Evolutionary conservation across 805 yeast genomes (phyloP), one percentile per base, ranked within the genome.

Genomic region (Schizosaccharomyces japonicus): DNA sequence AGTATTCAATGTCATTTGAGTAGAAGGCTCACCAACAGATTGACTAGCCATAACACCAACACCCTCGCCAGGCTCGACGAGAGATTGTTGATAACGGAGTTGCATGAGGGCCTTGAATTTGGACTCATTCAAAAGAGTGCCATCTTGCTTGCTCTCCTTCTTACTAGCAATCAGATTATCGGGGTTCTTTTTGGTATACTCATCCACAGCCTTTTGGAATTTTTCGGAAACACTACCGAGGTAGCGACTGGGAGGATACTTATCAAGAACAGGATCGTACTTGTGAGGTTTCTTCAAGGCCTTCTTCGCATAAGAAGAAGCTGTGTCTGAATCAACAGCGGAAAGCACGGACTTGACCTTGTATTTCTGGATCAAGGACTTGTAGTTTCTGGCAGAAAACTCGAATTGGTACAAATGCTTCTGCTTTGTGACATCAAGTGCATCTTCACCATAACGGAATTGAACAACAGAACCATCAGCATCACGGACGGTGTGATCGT

Each of bases 41-140:
- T 90, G 96, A 21, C 95, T 80, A 5, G 98, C 99, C 66, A 92
- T 78, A 58, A 90, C 85, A 66, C 99, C 99, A 49, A 90, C 96
- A 47, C 95, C 76, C 63, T 90, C 99, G 61, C 99, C 98, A 3
- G 99, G 96, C 57, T 83, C 74, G 48, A 90, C 77, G 54, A 85
- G 68, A 8, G 96, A 84, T 58, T 93, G 79, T 95, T 87, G 90
- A 65, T 90, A 90, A 66, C 92, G 92, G 68, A 90, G 71, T 67
- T 87, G 95, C 98, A 92, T 92, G 59, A 90, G 71, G 3, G 95
- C 93, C 63, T 81, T 75, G 74, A 92, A 92, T 15, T 42, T 42
- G 21, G 31, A n/a, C 17, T 42, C 46, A 26, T 42, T 29, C 17
- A 42, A 13, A 25, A 29, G 21, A 13, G 31, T 17, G 8, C 25